phyloP scores from a whole-genome alignment of 2,329 filamentous ascomycete genomes.

The Verticillium albo-atrum region DNA sequence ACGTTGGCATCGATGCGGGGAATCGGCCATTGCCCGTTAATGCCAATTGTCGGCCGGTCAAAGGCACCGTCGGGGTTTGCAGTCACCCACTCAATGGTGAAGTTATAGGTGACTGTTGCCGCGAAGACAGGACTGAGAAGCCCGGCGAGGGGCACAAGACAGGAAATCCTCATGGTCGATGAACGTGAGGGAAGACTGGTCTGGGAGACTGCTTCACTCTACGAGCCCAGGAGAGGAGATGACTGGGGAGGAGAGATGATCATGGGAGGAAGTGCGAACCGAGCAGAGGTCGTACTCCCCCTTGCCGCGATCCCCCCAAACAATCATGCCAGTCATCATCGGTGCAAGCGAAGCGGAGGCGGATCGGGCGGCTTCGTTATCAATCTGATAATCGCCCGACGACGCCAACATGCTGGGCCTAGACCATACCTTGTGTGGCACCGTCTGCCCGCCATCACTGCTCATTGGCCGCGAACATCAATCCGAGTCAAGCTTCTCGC shows the following conservation, averaged over 20 bases:
- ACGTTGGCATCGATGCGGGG: constrained; percentile 59
- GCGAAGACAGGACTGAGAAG: constrained; percentile 15
- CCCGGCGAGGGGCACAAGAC: neutral
- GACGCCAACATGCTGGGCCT: neutral
- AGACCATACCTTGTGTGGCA: neutral
- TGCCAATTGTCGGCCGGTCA: constrained; percentile 65
- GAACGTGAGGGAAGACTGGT: neutral
- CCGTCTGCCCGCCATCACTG: neutral
- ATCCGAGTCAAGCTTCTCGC: neutral
- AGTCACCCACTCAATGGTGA: constrained; percentile 66
- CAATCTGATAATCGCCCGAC: constrained; percentile 1
- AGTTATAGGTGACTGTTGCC: constrained; percentile 53
- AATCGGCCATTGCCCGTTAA: constrained; percentile 74
- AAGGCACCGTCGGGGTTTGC: constrained; percentile 67
- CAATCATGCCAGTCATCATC: neutral
- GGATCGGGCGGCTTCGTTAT: neutral
- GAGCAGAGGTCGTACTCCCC: neutral
- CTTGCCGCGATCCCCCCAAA: neutral
- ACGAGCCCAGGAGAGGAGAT: neutral
- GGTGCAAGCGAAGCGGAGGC: neutral
- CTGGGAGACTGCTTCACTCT: neutral
- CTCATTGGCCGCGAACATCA: neutral
- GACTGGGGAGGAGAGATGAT: neutral
- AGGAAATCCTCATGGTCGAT: neutral
- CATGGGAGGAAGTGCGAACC: neutral